Percentiles rank a stretch among this genome's conserved stretches.
These are phyloP conservation scores for Coriolopsis trogii DNA, from an alignment of 1,284 basidiomycete genomes.

Conservation along the genomic window DNA sequence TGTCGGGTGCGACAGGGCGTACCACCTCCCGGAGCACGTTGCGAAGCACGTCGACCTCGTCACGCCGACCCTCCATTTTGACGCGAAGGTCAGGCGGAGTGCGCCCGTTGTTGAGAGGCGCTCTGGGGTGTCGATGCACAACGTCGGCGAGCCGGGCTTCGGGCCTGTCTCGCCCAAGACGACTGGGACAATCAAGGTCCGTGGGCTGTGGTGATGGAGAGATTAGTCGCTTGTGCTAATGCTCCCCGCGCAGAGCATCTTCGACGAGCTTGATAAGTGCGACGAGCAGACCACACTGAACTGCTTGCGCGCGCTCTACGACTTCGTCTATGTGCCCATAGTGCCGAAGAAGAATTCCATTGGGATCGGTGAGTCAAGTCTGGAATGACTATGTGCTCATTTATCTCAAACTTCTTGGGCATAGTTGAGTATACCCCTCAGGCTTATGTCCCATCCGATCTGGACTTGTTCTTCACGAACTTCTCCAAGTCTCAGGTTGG, in stretches of 20 bases:
- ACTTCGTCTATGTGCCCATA: slow-evolving; percentile 44
- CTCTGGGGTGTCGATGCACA: not conserved
- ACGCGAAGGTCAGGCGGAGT: slow-evolving; percentile 29
- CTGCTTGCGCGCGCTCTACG: slow-evolving; percentile 55
- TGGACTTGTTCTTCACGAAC: slow-evolving; percentile 44
- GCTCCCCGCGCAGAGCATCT: not conserved
- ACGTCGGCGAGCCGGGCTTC: slow-evolving; percentile 35
- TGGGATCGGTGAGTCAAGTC: slow-evolving; percentile 42
- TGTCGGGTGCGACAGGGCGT: slow-evolving; percentile 42
- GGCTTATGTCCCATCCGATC: slow-evolving; percentile 43
- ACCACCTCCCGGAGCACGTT: slow-evolving; percentile 47
- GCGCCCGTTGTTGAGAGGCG: slow-evolving; percentile 1
- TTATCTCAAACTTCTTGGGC: not conserved
- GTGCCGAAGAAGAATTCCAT: slow-evolving; percentile 47
- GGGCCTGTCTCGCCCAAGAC: slow-evolving; percentile 29
- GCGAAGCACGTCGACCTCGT: slow-evolving; percentile 48
- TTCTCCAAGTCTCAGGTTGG: slow-evolving; percentile 37
- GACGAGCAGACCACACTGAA: slow-evolving; percentile 49
- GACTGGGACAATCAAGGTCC: slow-evolving; percentile 16
- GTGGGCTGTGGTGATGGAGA: not conserved
- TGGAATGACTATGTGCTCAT: not conserved
- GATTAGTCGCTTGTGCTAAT: not conserved
- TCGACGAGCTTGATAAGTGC: slow-evolving; percentile 32
- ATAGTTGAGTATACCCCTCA: slow-evolving; percentile 24
- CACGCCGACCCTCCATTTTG: slow-evolving; percentile 50